Conservation (phyloP, 148 eudicot genomes). For the Camellia japonica region DNA sequence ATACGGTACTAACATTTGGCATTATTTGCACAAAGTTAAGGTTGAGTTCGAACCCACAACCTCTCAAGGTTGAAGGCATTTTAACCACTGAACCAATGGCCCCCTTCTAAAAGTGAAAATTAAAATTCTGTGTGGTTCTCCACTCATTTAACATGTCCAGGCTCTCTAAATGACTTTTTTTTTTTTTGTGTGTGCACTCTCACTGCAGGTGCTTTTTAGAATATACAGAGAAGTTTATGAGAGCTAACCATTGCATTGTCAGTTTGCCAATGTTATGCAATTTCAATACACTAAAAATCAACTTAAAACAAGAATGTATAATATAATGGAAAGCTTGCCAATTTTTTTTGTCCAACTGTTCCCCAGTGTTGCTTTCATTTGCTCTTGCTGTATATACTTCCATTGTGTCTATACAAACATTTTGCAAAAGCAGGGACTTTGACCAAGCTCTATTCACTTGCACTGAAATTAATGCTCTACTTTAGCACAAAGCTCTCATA, state of each 20-base stretch:
- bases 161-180: neutral
- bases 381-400: neutral
- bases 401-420: slow-evolving; percentile 8
- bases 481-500: slow-evolving; percentile 32
- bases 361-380: neutral
- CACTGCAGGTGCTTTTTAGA: neutral
- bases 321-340: neutral
- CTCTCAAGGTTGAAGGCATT: too few species aligned
- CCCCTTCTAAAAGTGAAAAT: neutral
- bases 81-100: neutral
- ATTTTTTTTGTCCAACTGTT: neutral
- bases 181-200: neutral
- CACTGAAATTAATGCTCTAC: slow-evolving; percentile 28
- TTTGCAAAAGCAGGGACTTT: slow-evolving; percentile 21
- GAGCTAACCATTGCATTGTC: neutral
- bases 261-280: neutral
- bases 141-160: neutral
- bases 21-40: too few species aligned
- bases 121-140: neutral
- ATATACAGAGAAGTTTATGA: neutral
- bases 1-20: too few species aligned
- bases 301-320: too few species aligned
- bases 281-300: neutral
- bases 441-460: slow-evolving; percentile 25
- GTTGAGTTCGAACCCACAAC: too few species aligned